Conservation (phyloP, 2,329 filamentous ascomycete species). For the Fusarium sp. region DNA sequence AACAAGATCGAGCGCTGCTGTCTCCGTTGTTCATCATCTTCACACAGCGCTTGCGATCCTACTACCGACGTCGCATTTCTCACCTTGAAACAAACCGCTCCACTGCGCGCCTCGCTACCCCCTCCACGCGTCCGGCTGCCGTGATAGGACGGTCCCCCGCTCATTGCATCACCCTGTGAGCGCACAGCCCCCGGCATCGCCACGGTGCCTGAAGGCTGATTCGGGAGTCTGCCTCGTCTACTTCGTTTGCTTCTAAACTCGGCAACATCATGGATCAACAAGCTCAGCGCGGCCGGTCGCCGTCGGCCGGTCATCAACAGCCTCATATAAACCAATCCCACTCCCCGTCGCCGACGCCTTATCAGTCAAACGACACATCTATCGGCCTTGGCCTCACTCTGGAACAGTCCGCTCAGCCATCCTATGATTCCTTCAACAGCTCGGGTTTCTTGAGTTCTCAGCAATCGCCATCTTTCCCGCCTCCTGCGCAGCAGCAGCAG, state of each 20-base stretch:
- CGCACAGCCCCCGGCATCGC: conserved; percentile 59
- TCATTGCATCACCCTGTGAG: conserved; percentile 47
- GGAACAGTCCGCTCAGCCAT: conserved; percentile 59
- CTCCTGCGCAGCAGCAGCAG: conserved; percentile 48
- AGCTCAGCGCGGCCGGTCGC: conserved; percentile 67
- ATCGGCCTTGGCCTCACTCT: conserved; percentile 70
- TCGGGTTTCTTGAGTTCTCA: conserved; percentile 65
- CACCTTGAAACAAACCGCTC: conserved; percentile 31
- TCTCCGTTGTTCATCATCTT: neutral
- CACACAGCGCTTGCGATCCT: conserved; percentile 24
- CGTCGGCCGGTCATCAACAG: conserved; percentile 68
- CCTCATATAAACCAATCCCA: conserved; percentile 77
- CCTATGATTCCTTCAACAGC: conserved; percentile 56
- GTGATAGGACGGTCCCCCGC: conserved; percentile 48
- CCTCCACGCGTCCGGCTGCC: conserved; percentile 46
- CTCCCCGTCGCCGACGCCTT: conserved; percentile 72
- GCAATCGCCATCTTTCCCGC: conserved; percentile 53
- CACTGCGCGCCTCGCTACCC: conserved; percentile 40
- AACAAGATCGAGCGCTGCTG: conserved; percentile 4
- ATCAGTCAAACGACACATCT: conserved; percentile 60
- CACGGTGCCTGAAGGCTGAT: conserved; percentile 60
- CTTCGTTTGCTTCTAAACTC: conserved; percentile 49
- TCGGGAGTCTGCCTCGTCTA: conserved; percentile 58
- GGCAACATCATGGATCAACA: conserved; percentile 58
- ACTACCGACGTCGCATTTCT: conserved; percentile 35